These are phyloP conservation scores for Saturnispora ahearnii DNA, from an alignment of 805 yeast genomes.

Conservation along the genomic window DNA sequence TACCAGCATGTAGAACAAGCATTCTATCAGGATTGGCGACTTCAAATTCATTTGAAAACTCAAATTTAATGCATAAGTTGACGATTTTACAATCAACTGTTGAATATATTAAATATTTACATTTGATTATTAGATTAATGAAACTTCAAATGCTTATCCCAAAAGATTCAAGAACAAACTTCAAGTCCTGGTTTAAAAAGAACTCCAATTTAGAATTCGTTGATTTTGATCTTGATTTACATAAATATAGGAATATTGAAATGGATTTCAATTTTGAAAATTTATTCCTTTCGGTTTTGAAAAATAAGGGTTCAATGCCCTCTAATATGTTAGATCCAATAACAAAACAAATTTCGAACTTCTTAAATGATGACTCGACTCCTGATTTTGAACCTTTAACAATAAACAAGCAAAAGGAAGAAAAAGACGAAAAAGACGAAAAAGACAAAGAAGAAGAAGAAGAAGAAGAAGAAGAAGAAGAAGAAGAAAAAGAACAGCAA, in stretches of 20 bases:
- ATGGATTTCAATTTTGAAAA: slow-evolving; percentile 43
- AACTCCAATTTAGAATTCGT: slow-evolving; percentile 40
- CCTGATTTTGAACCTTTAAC: neutral
- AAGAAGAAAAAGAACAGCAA: no score
- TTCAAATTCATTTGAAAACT: slow-evolving; percentile 23
- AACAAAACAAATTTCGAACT: slow-evolving; percentile 15
- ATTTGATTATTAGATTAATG: slow-evolving; percentile 46
- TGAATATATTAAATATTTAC: slow-evolving; percentile 66
- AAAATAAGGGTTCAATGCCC: slow-evolving; percentile 22
- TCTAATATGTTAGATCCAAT: slow-evolving; percentile 22
- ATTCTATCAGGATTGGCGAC: slow-evolving; percentile 23
- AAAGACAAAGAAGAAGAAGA: no score
- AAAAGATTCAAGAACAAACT: slow-evolving; percentile 16
- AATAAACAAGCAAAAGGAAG: neutral
- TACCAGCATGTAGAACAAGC: slow-evolving; percentile 67
- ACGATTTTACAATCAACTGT: slow-evolving; percentile 78
- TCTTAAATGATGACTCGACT: slow-evolving; percentile 1
- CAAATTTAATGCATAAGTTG: slow-evolving; percentile 56
- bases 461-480: neutral
- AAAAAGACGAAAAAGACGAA: no score
- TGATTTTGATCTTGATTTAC: slow-evolving; percentile 48
- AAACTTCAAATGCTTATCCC: slow-evolving; percentile 33
- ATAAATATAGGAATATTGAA: slow-evolving; percentile 50
- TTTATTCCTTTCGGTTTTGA: slow-evolving; percentile 24
- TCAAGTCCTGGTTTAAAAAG: slow-evolving; percentile 23